Evolutionary conservation across 2,329 filamentous ascomycete genomes (phyloP).

Genomic region (Penicillium sp.): DNA sequence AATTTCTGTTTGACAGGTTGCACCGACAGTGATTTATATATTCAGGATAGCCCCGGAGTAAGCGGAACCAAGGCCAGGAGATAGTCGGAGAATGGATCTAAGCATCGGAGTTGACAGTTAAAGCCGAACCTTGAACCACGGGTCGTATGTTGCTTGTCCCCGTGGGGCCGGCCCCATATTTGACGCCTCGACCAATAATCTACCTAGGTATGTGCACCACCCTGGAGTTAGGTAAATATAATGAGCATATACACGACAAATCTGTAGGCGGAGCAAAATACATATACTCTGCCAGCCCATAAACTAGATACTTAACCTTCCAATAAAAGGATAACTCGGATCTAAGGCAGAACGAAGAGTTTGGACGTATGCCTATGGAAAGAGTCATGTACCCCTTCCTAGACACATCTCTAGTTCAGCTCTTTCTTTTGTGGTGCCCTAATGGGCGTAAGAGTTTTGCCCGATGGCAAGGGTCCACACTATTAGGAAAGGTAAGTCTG

Average conservation of each 20-base stretch:
- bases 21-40: background rate
- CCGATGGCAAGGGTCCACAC: constrained; percentile 2
- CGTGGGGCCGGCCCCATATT: background rate
- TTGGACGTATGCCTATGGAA: background rate
- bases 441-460: background rate
- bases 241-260: background rate
- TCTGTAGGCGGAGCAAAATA: background rate
- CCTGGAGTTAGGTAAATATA: too few relatives aligned
- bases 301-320: background rate
- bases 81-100: background rate
- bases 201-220: too few relatives aligned
- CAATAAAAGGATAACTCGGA: background rate
- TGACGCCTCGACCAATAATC: background rate
- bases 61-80: background rate
- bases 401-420: too few relatives aligned
- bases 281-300: too few relatives aligned
- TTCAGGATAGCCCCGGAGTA: background rate
- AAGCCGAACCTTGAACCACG: background rate
- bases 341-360: background rate
- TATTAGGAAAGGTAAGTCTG: background rate
- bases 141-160: background rate
- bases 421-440: background rate
- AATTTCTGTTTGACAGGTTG: too few relatives aligned
- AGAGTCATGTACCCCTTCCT: too few relatives aligned
- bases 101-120: background rate